Evolutionary conservation across 2,329 filamentous ascomycete species (phyloP).

Genomic region (Phyllosticta ampelicida): DNA sequence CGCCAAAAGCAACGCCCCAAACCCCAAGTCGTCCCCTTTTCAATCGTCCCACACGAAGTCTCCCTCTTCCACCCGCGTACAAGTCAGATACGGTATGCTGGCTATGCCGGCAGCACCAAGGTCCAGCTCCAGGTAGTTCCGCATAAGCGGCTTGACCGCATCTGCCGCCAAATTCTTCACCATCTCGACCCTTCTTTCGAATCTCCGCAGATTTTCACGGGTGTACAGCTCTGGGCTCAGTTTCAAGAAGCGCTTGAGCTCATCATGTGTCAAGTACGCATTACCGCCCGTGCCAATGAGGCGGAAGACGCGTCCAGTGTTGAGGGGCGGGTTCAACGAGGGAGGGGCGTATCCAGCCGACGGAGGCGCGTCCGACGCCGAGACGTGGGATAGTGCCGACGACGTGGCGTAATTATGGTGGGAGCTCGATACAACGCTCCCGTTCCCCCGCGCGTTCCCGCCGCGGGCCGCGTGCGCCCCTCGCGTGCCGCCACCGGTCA

Average conservation of each 20-base stretch:
- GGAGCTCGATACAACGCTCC: neutral
- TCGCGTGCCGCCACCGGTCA: neutral
- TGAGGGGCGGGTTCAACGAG: slow-evolving; percentile 20
- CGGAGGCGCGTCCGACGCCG: slow-evolving; percentile 14
- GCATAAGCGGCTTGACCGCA: slow-evolving; percentile 74
- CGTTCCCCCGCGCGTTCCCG: neutral
- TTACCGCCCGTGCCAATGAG: slow-evolving; percentile 55
- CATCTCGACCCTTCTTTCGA: slow-evolving; percentile 81
- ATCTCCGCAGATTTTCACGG: slow-evolving; percentile 72
- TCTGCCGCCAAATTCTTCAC: slow-evolving; percentile 76
- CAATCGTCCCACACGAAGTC: slow-evolving; percentile 52
- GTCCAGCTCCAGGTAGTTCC: slow-evolving; percentile 66
- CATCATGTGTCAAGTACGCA: slow-evolving; percentile 69
- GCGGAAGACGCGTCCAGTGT: slow-evolving; percentile 65
- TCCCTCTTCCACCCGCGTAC: slow-evolving; percentile 49
- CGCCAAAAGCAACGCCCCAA: neutral
- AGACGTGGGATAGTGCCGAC: slow-evolving; percentile 16
- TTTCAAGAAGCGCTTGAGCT: slow-evolving; percentile 84
- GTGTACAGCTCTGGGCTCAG: slow-evolving; percentile 71
- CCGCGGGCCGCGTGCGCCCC: neutral
- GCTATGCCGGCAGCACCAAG: neutral
- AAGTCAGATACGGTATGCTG: slow-evolving; percentile 51
- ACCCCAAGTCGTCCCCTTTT: neutral
- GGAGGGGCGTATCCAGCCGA: slow-evolving; percentile 21
- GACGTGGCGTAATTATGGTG: slow-evolving; percentile 1